These are phyloP conservation scores for Boletus speciosus DNA, from an alignment of 768 basidiomycete species.

Conservation along the genomic window DNA sequence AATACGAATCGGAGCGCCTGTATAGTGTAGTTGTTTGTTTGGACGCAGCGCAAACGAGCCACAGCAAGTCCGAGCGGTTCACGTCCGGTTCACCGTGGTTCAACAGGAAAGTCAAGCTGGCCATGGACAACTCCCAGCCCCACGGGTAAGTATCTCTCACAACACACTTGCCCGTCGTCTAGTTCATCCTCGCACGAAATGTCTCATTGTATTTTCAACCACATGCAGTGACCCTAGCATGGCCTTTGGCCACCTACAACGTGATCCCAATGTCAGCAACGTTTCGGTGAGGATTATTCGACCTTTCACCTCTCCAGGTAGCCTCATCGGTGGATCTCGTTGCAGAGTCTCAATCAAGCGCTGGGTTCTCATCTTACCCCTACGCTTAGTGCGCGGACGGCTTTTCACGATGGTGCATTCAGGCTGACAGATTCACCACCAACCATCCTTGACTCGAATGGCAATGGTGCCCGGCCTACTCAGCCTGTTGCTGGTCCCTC, in stretches of 20 bases:
- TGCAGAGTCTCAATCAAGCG: conserved; percentile 59
- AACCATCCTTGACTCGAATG: conserved; percentile 28
- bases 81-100: conserved; percentile 36
- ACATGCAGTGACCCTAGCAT: conserved; percentile 52
- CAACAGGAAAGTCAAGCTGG: conserved; percentile 20
- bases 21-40: conserved; percentile 20
- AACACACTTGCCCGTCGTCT: neutral
- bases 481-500: conserved; percentile 30
- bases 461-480: conserved; percentile 20
- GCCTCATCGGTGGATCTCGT: conserved; percentile 20
- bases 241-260: conserved; percentile 59
- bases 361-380: conserved; percentile 50
- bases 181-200: conserved; percentile 5
- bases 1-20: conserved; percentile 23
- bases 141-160: conserved; percentile 32
- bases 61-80: conserved; percentile 33
- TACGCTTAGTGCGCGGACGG: conserved; percentile 31
- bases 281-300: conserved; percentile 49
- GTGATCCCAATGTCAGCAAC: conserved; percentile 54
- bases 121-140: conserved; percentile 33
- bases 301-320: conserved; percentile 22
- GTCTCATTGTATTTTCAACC: conserved; percentile 14
- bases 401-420: conserved; percentile 30
- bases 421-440: conserved; percentile 33
- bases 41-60: conserved; percentile 31